Evolutionary conservation across 768 basidiomycete species (phyloP).

Genomic region (Lentinus tigrinus): DNA sequence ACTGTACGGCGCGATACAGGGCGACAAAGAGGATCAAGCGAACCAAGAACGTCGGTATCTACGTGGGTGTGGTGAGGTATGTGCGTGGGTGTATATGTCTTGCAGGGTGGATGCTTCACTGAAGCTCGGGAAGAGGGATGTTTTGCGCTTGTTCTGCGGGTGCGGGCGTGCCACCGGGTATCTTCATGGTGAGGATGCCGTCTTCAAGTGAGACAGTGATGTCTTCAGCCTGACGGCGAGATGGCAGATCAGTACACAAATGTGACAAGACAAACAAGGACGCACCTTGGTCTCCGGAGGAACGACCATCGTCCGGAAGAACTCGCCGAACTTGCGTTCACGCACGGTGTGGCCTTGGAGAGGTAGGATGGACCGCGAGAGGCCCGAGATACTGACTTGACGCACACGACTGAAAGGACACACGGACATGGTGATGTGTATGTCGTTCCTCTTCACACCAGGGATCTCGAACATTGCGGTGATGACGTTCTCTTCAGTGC

Average conservation of each 20-base stretch:
- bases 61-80: too few relatives aligned
- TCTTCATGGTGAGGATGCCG: conserved; percentile 57
- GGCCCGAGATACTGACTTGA: conserved; percentile 58
- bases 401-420: conserved; percentile 61
- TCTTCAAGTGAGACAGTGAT: conserved; percentile 55
- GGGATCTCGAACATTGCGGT: conserved; percentile 69
- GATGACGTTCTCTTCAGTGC: conserved; percentile 47
- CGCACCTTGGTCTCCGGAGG: conserved; percentile 57
- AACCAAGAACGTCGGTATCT: too few relatives aligned
- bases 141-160: conserved; percentile 46
- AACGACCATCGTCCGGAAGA: conserved; percentile 51
- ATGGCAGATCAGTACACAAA: conserved; percentile 3
- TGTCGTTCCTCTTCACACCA: conserved; percentile 56
- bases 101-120: neutral
- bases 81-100: too few relatives aligned
- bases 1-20: too few relatives aligned
- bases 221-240: conserved; percentile 46
- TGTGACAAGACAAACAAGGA: conserved; percentile 12
- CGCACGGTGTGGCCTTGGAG: conserved; percentile 34
- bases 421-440: conserved; percentile 59
- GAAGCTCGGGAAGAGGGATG: conserved; percentile 39
- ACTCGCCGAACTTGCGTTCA: conserved; percentile 55
- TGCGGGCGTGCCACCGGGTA: conserved; percentile 49
- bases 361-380: conserved; percentile 40
- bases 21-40: too few relatives aligned